Conservation (phyloP, 2,329 filamentous ascomycete species). For the Fusarium sp. region DNA sequence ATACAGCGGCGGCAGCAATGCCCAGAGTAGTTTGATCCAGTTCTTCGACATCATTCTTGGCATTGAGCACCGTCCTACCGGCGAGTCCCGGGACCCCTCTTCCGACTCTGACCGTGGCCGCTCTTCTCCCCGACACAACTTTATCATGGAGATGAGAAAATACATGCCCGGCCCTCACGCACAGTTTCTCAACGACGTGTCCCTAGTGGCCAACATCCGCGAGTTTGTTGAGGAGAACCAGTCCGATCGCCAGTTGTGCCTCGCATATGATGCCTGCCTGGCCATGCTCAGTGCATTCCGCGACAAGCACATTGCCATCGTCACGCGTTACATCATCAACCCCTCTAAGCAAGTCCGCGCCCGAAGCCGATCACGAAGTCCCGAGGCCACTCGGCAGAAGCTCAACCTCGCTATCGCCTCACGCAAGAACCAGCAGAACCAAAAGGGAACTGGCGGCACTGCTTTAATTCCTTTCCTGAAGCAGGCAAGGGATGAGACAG, state of each 20-base stretch:
- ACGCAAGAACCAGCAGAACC: conserved; percentile 63
- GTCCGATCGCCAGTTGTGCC: conserved; percentile 73
- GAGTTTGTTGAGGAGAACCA: conserved; percentile 77
- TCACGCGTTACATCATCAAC: conserved; percentile 93
- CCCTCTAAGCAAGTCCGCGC: conserved; percentile 82
- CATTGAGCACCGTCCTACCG: conserved; percentile 90
- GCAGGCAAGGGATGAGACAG: conserved; percentile 95
- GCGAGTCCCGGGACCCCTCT: conserved; percentile 68
- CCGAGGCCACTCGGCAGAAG: conserved; percentile 60
- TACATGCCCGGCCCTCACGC: conserved; percentile 98
- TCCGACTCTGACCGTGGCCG: conserved; percentile 59
- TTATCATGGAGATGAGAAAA: conserved; percentile 94
- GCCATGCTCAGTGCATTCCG: conserved; percentile 76
- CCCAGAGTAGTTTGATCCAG: conserved; percentile 95
- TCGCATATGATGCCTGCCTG: conserved; percentile 92
- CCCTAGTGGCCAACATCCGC: conserved; percentile 85
- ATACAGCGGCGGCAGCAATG: conserved; percentile 94
- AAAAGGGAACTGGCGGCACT: conserved; percentile 93
- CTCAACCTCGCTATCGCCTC: conserved; percentile 74
- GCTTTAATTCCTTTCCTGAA: conserved; percentile 96
- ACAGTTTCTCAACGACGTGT: conserved; percentile 86
- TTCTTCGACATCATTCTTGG: conserved; percentile 96
- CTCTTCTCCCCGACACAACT: conserved; percentile 71
- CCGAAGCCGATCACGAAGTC: conserved; percentile 69
- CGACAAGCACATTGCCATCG: conserved; percentile 96